These are phyloP conservation scores for Capsicum pubescens DNA, from an alignment of 257 asterid genomes.

Conservation along the genomic window DNA sequence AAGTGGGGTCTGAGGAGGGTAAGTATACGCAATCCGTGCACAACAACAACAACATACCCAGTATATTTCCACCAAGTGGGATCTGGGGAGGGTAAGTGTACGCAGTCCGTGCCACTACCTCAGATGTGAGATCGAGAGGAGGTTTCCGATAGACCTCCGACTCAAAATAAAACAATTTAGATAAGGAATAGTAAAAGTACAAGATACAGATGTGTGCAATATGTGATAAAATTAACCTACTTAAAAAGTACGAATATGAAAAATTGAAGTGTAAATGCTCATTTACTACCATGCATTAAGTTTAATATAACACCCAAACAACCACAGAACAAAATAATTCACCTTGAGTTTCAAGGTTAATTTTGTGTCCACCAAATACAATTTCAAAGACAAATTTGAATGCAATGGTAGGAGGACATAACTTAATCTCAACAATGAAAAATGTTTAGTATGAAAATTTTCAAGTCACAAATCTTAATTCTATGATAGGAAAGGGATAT, in stretches of 20 bases:
- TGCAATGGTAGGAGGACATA: background rate
- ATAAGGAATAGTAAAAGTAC: no score
- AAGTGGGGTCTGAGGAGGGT: no score
- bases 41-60: no score
- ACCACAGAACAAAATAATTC: conserved; percentile 12
- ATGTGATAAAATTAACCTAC: background rate
- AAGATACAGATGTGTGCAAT: background rate
- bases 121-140: no score
- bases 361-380: conserved; percentile 18
- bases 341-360: conserved; percentile 15
- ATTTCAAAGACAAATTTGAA: background rate
- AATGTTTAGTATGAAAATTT: background rate
- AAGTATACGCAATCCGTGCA: no score
- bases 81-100: no score
- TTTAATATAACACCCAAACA: background rate
- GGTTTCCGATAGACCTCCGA: no score
- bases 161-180: no score
- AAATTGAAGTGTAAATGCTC: background rate
- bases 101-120: no score
- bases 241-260: background rate
- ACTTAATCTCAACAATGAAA: background rate
- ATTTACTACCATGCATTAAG: background rate
- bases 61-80: no score
- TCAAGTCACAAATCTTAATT: background rate
- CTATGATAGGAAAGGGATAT: background rate